phyloP scores from a whole-genome alignment of 768 basidiomycete genomes.

The Russula virescens region DNA sequence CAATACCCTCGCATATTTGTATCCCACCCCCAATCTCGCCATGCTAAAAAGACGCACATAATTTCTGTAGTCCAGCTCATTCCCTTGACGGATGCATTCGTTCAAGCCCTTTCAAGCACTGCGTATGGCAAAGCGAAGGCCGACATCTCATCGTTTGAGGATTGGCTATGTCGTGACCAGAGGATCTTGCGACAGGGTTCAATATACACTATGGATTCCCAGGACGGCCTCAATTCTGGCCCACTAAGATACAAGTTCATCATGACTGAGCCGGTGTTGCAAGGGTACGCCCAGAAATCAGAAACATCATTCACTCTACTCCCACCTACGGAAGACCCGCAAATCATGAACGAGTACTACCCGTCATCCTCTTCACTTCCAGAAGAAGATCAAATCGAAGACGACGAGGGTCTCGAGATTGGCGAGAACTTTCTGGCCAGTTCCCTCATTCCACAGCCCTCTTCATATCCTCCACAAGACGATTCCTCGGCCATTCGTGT shows the following conservation, averaged over 20 bases:
- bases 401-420: constrained; percentile 49
- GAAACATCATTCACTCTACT: constrained; percentile 21
- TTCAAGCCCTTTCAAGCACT: constrained; percentile 26
- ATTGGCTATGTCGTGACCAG: constrained; percentile 25
- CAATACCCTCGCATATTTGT: constrained; percentile 8
- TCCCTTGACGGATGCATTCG: constrained; percentile 25
- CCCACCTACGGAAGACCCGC: constrained; percentile 6
- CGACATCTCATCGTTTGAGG: constrained; percentile 23
- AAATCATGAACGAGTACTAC: constrained; percentile 23
- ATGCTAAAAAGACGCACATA: constrained; percentile 6
- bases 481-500: constrained; percentile 15
- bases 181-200: constrained; percentile 51
- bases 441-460: constrained; percentile 25
- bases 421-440: constrained; percentile 55
- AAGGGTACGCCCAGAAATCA: constrained; percentile 22
- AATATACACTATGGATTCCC: constrained; percentile 31
- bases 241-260: constrained; percentile 18
- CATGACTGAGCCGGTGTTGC: constrained; percentile 20
- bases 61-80: constrained; percentile 23
- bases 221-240: constrained; percentile 3
- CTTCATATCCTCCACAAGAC: constrained; percentile 5
- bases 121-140: constrained; percentile 25
- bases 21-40: background rate
- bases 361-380: background rate
- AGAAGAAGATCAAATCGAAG: constrained; percentile 17